Percentiles rank a stretch among this genome's conserved stretches.
These are phyloP conservation scores for Penicillium samsonianum DNA, from an alignment of 495 filamentous ascomycete genomes.

Conservation along the genomic window DNA sequence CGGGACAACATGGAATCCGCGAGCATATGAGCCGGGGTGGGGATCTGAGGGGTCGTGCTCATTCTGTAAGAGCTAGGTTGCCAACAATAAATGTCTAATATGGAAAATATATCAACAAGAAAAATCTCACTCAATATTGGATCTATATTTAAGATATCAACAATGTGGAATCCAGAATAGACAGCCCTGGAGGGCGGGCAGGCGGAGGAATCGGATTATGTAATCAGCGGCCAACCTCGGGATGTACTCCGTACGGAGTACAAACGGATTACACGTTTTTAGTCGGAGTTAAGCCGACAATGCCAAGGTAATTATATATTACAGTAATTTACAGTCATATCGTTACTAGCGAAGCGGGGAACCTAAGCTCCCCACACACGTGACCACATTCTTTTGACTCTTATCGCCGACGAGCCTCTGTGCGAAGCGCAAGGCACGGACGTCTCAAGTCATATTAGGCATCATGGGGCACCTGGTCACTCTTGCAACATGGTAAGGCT, in stretches of 20 bases:
- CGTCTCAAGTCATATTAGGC: slow-evolving; percentile 4
- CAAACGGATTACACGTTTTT: slow-evolving; percentile 17
- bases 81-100: neutral
- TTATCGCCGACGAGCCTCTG: slow-evolving; percentile 5
- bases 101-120: neutral
- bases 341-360: slow-evolving; percentile 28
- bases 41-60: slow-evolving; percentile 41
- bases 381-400: slow-evolving; percentile 29
- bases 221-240: slow-evolving; percentile 27
- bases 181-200: neutral
- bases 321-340: slow-evolving; percentile 22
- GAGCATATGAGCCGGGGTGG: slow-evolving; percentile 60
- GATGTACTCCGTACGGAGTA: no score
- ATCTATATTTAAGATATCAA: neutral
- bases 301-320: neutral
- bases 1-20: slow-evolving; percentile 81
- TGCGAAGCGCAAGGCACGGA: neutral
- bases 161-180: neutral
- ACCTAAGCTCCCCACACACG: slow-evolving; percentile 42
- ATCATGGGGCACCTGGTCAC: slow-evolving; percentile 46
- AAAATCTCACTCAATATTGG: neutral
- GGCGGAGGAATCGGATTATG: slow-evolving; percentile 17
- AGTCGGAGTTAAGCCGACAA: slow-evolving; percentile 23
- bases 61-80: slow-evolving; percentile 24
- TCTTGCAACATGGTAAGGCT: slow-evolving; percentile 41